Evolutionary conservation across 371 early-diverging fungal genomes (phyloP).

Genomic region (Mortierella sp.): DNA sequence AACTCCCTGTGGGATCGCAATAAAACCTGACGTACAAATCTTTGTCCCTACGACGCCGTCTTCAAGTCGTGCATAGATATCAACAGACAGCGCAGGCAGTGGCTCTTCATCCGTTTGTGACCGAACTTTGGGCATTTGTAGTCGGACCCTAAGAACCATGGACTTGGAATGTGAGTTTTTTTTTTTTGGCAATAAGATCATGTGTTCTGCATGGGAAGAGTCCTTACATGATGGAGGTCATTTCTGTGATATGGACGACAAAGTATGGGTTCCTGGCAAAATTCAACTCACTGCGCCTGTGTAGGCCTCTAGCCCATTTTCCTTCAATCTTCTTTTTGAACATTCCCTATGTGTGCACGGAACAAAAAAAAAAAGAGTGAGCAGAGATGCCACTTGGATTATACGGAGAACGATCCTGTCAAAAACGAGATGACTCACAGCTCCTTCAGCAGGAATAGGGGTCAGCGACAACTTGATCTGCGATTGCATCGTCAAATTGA

Average conservation of each 20-base stretch:
- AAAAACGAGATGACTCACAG: slow-evolving; percentile 61
- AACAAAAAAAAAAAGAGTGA: neutral
- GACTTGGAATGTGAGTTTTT: neutral
- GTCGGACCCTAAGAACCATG: slow-evolving; percentile 61
- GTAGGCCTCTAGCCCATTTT: slow-evolving; percentile 80
- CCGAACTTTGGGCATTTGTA: slow-evolving; percentile 65
- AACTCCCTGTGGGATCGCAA: slow-evolving; percentile 73
- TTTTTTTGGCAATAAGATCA: neutral
- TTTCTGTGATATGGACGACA: slow-evolving; percentile 66
- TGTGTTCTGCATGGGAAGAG: neutral
- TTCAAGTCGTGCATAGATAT: slow-evolving; percentile 72
- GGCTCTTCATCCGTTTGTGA: slow-evolving; percentile 39
- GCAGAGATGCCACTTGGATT: neutral
- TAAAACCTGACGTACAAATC: slow-evolving; percentile 79
- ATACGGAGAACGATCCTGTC: neutral
- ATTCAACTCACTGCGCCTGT: slow-evolving; percentile 61
- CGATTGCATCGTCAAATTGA: slow-evolving; percentile 71
- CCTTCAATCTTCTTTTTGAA: slow-evolving; percentile 73
- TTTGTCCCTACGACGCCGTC: slow-evolving; percentile 68
- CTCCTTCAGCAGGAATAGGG: slow-evolving; percentile 81
- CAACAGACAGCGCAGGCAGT: slow-evolving; percentile 77
- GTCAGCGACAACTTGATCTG: slow-evolving; percentile 58
- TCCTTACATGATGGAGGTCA: slow-evolving; percentile 70
- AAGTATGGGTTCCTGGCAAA: slow-evolving; percentile 79
- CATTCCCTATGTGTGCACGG: slow-evolving; percentile 66